Percentiles rank a stretch among this genome's conserved stretches.
Evolutionary conservation across 805 yeast genomes (phyloP).

Genomic region (Myxozyma neglecta): DNA sequence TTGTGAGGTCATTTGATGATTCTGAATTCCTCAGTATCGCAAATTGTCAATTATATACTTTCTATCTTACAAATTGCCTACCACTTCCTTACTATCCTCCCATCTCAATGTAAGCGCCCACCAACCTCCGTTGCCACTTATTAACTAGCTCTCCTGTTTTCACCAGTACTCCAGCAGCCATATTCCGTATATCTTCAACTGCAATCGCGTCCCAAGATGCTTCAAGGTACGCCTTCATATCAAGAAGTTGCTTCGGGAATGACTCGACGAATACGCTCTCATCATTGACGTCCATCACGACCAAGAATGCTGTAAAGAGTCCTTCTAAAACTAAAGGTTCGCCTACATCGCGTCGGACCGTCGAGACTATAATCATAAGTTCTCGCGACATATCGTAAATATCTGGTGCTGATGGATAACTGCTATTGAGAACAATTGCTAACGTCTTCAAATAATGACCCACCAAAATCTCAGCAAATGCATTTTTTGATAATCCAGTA

Average conservation of each 20-base stretch:
- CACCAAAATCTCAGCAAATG: constrained; percentile 51
- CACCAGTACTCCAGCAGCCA: constrained; percentile 40
- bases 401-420: constrained; percentile 55
- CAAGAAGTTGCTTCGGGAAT: constrained; percentile 38
- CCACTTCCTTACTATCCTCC: not conserved
- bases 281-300: constrained; percentile 38
- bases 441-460: constrained; percentile 63
- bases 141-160: constrained; percentile 35
- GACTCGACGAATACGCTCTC: constrained; percentile 31
- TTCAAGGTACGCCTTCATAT: constrained; percentile 38
- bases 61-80: no score
- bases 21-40: no score
- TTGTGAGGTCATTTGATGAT: no score
- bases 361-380: constrained; percentile 38
- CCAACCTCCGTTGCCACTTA: constrained; percentile 32
- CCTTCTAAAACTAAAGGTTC: constrained; percentile 38
- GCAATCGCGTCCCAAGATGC: constrained; percentile 37
- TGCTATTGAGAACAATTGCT: constrained; percentile 55
- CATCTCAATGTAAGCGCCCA: constrained; percentile 17
- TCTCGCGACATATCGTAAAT: constrained; percentile 60
- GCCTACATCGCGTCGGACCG: constrained; percentile 14
- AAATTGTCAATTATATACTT: no score
- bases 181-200: constrained; percentile 37
- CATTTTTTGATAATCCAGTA: constrained; percentile 52
- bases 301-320: constrained; percentile 37